A percentile compares a stretch with the other conserved stretches of the same genome.
These are phyloP conservation scores for Diospyros lotus DNA, from an alignment of 148 eudicot genomes.

Conservation along the genomic window DNA sequence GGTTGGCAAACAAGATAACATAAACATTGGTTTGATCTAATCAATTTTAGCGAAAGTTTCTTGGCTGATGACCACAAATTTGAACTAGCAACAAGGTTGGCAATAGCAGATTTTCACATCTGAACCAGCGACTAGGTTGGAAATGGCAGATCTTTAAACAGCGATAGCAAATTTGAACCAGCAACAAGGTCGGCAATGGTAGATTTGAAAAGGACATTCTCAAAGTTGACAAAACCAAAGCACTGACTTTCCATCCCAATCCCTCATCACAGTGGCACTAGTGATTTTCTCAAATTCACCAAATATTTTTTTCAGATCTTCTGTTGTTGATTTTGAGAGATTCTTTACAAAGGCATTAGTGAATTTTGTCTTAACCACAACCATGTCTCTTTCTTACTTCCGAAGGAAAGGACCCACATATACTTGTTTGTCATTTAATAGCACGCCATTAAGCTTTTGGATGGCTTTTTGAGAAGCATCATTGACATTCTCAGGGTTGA, in stretches of 20 bases:
- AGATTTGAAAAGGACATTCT: conserved; percentile 26
- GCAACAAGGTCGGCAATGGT: too few species aligned
- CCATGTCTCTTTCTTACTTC: conserved; percentile 73
- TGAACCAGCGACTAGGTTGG: too few species aligned
- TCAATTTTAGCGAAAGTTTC: too few species aligned
- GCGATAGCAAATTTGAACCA: too few species aligned
- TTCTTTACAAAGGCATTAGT: conserved; percentile 85
- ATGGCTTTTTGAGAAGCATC: conserved; percentile 81
- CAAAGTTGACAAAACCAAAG: conserved; percentile 97
- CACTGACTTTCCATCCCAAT: conserved; percentile 78
- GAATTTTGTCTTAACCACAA: conserved; percentile 55
- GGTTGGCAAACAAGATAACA: too few species aligned
- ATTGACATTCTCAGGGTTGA: conserved; percentile 64
- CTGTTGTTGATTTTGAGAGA: conserved; percentile 64
- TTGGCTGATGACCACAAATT: too few species aligned
- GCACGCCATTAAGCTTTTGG: conserved; percentile 78
- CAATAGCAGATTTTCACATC: too few species aligned
- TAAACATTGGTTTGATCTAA: too few species aligned
- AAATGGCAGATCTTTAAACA: too few species aligned
- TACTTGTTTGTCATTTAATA: conserved; percentile 86
- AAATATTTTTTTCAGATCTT: conserved; percentile 57
- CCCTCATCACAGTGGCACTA: conserved; percentile 81
- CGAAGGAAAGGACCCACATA: conserved; percentile 78
- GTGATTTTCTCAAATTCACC: conserved; percentile 73
- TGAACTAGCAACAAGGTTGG: too few species aligned